These are phyloP conservation scores for Clarireedia hainanense DNA, from an alignment of 2,329 filamentous ascomycete species.

Conservation along the genomic window DNA sequence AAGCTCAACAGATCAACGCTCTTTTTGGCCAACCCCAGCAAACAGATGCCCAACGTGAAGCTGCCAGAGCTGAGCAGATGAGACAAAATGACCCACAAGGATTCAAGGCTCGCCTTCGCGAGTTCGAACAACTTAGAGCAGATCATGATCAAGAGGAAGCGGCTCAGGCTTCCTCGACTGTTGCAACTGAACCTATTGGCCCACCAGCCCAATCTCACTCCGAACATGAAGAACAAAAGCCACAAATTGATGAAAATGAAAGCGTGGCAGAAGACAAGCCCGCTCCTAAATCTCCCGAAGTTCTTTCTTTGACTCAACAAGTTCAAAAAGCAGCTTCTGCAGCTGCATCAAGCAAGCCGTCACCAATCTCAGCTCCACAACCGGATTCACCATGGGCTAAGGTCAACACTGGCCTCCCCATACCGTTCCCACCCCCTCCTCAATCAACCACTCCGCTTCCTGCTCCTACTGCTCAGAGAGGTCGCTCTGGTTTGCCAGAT, in stretches of 20 bases:
- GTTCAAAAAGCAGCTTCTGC: constrained; percentile 54
- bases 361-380: constrained; percentile 38
- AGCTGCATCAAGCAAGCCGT: constrained; percentile 47
- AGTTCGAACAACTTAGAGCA: constrained; percentile 75
- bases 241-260: constrained; percentile 3
- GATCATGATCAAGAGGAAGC: constrained; percentile 53
- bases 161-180: constrained; percentile 21
- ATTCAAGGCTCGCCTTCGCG: constrained; percentile 59
- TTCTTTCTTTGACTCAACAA: constrained; percentile 72
- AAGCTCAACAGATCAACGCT: constrained; percentile 25
- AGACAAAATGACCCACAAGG: constrained; percentile 53
- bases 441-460: constrained; percentile 75
- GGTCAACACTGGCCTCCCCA: constrained; percentile 60
- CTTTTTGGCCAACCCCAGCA: constrained; percentile 23
- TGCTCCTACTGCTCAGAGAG: constrained; percentile 81
- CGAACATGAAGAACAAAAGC: constrained; percentile 14
- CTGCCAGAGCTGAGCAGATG: constrained; percentile 53
- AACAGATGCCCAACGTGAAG: constrained; percentile 37
- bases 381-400: constrained; percentile 49
- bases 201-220: constrained; percentile 20
- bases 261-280: constrained; percentile 14
- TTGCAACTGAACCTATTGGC: constrained; percentile 28
- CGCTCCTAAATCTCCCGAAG: constrained; percentile 34
- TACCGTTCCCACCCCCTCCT: constrained; percentile 60
- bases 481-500: constrained; percentile 76